phyloP scores from a whole-genome alignment of 2,329 filamentous ascomycete genomes.

The Aaosphaeria arxii region DNA sequence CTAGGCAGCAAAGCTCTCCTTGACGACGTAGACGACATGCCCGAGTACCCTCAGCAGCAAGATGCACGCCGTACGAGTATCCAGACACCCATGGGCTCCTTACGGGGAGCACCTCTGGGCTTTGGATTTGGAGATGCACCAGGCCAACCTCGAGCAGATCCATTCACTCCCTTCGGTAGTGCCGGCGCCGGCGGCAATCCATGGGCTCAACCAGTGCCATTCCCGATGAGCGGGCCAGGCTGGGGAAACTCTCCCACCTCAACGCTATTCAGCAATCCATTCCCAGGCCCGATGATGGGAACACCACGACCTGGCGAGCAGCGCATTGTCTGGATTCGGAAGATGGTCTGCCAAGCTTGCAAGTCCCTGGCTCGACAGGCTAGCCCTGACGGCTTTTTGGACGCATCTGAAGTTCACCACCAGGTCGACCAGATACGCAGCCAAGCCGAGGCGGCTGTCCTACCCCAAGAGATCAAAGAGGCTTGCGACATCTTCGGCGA shows the following conservation, averaged over 20 bases:
- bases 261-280: conserved; percentile 31
- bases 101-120: conserved; percentile 26
- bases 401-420: conserved; percentile 60
- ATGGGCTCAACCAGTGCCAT: conserved; percentile 42
- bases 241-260: conserved; percentile 42
- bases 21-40: conserved; percentile 54
- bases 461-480: conserved; percentile 69
- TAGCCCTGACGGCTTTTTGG: conserved; percentile 64
- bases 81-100: conserved; percentile 25
- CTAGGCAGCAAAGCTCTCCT: conserved; percentile 88
- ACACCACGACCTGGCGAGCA: conserved; percentile 23
- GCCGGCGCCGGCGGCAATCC: conserved; percentile 30
- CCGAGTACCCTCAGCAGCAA: conserved; percentile 57
- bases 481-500: conserved; percentile 92
- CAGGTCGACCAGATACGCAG: conserved; percentile 65
- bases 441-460: conserved; percentile 55
- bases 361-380: conserved; percentile 54
- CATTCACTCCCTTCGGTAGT: conserved; percentile 31
- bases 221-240: conserved; percentile 34
- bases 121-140: conserved; percentile 34
- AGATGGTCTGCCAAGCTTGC: conserved; percentile 74
- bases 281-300: conserved; percentile 15
- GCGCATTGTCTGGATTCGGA: conserved; percentile 32
- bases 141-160: conserved; percentile 26
- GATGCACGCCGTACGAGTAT: conserved; percentile 40